phyloP scores from a whole-genome alignment of 257 asterid genomes.

The Penstemon barbatus region DNA sequence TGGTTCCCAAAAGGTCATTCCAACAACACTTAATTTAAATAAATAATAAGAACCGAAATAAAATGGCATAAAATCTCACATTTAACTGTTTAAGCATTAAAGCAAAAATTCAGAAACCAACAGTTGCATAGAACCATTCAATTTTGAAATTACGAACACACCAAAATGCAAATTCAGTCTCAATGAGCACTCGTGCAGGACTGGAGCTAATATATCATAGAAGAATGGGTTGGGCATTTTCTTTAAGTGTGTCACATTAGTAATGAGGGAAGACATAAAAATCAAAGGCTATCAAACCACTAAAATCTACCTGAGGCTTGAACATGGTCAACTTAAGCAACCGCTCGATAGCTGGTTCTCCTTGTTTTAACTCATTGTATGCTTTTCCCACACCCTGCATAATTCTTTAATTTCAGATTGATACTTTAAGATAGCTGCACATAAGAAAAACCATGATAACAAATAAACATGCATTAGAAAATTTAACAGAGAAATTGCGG shows the following conservation, averaged over 20 bases:
- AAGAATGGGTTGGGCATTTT: not conserved
- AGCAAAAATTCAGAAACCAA: conserved; percentile 8
- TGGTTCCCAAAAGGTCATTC: not conserved
- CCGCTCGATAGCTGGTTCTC: conserved; percentile 96
- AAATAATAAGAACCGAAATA: not conserved
- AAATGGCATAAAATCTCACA: not conserved
- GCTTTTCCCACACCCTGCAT: conserved; percentile 87
- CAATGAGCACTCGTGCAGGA: not conserved
- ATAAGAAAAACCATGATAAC: conserved; percentile 37
- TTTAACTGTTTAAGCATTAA: not conserved
- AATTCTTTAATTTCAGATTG: conserved; percentile 42
- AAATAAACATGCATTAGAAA: conserved; percentile 27
- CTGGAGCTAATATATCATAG: not conserved
- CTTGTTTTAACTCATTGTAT: conserved; percentile 90
- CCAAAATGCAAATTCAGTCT: not conserved
- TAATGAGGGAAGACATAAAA: not conserved
- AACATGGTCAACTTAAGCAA: conserved; percentile 64
- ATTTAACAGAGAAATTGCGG: not conserved
- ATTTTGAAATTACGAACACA: conserved; percentile 2
- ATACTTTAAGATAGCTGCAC: conserved; percentile 39
- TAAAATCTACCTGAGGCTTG: conserved; percentile 52
- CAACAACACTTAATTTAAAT: not conserved
- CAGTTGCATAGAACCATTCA: conserved; percentile 1
- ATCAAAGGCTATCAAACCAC: conserved; percentile 2
- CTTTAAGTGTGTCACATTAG: not conserved